Base-by-base conservation (phyloP, 768 basidiomycete species). In the Tephrocybe sp. region DNA sequence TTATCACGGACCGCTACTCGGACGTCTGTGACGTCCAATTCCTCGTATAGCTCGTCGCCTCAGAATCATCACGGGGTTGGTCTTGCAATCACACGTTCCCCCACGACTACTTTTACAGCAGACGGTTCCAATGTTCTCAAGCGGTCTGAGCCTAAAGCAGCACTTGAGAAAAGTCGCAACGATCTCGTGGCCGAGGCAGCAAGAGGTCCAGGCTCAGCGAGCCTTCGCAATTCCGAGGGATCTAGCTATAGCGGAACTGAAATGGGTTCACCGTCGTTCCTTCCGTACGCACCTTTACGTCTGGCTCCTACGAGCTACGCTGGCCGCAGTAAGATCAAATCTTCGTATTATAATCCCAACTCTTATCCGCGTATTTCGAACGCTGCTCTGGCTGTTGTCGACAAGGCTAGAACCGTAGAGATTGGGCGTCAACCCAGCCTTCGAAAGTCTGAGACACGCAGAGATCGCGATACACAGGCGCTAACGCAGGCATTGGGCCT, bases 281-380 rank as follows among this genome's bases (percentile, higher is more conserved):
- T 44, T 54, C 58, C 38, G 47, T 65, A 28, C 55, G 54, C 35
- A 50, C 57, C 56, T 5, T 64, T 60, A 35, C 64, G 63, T 42
- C 53, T 49, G 27, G 68, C 58, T 40, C 54, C 58, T 35, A 45
- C 56, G 13, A 60, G 52, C 11, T 48, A 51, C 18, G 80, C 78
- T 48, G 82, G 86, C 31, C 81, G 87, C 30, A 79, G 77, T 39
- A 79, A 78, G 28, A 83, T 88, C 55, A 85, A 87, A 62, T 86
- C 86, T 8, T 76, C 84, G 5, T 86, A 89, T 59, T 82, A 80
- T 50, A 75, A 78, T 8, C 73, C 78, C 4, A 74, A 79, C 5
- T 64, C 72, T 31, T 77, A 81, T 65, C 75, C 78, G 59, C 82
- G 82, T 34, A 70, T 72, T 22, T 85, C 84, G 12, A 69, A 71